These are phyloP conservation scores for Globisporangium mamillatum DNA, from an alignment of 352 stramenopile genomes.

Conservation along the genomic window DNA sequence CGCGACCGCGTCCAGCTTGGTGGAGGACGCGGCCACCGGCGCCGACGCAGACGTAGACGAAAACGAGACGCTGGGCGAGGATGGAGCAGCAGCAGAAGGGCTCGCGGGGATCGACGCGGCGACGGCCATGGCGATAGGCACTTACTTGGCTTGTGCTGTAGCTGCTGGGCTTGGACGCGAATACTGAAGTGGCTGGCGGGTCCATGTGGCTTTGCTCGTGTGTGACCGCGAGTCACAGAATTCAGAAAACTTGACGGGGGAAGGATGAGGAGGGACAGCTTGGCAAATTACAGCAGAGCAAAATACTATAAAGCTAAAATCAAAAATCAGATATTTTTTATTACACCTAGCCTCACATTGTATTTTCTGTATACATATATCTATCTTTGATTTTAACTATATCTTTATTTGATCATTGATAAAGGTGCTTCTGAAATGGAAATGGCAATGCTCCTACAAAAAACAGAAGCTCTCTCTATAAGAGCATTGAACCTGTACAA, in stretches of 20 bases:
- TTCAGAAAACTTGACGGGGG: not conserved
- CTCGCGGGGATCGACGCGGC: conserved; percentile 10
- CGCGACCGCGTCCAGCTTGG: conserved; percentile 28
- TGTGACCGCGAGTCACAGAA: not conserved
- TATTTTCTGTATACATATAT: not conserved
- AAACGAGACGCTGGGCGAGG: not conserved
- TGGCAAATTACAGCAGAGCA: not conserved
- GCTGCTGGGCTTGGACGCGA: conserved; percentile 1
- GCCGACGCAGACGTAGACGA: not conserved
- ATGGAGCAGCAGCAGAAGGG: not conserved
- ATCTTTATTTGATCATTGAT: not conserved
- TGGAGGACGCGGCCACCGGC: conserved; percentile 2
- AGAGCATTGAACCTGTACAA: not conserved
- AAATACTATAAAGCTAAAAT: not conserved
- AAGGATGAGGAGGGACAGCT: not conserved
- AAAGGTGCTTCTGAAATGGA: not conserved
- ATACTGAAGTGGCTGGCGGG: conserved; percentile 12
- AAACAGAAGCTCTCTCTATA: conserved; percentile 13
- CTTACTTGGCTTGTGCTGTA: not conserved
- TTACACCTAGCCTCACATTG: too few species aligned
- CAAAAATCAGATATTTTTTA: not conserved
- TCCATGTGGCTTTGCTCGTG: not conserved
- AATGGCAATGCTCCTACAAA: not conserved
- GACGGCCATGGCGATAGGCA: conserved; percentile 3
- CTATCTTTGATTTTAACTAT: not conserved